Conservation (phyloP, 345 rosid genomes). For the Punica granatum region DNA sequence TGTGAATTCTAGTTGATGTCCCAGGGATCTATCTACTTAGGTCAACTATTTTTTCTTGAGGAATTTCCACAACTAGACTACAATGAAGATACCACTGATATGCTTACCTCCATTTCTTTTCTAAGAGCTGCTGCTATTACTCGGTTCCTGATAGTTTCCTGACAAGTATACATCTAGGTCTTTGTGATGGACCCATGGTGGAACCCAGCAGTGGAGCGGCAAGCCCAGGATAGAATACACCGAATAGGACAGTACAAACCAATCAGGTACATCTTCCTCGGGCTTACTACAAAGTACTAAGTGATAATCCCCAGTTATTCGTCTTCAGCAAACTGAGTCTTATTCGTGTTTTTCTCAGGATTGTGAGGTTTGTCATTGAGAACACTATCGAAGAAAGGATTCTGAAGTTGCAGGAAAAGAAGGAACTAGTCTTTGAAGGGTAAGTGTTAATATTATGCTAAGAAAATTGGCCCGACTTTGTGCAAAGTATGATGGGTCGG, state of each 20-base stretch:
- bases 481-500: not conserved
- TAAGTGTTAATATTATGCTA: constrained; percentile 12
- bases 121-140: not conserved
- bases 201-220: constrained; percentile 97
- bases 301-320: not conserved
- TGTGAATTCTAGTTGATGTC: not conserved
- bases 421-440: constrained; percentile 98
- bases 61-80: not conserved
- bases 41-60: too few relatives aligned
- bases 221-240: constrained; percentile 97
- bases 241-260: constrained; percentile 97
- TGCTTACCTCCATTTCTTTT: not conserved
- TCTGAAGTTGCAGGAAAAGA: constrained; percentile 82
- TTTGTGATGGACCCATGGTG: constrained; percentile 99
- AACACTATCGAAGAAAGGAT: constrained; percentile 94
- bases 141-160: not conserved
- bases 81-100: not conserved
- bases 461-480: not conserved
- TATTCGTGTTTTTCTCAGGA: constrained; percentile 26
- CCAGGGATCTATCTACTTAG: not conserved
- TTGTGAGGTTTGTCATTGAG: constrained; percentile 84
- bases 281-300: not conserved
- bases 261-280: constrained; percentile 48
- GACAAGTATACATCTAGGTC: constrained; percentile 43
- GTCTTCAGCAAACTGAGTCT: constrained; percentile 2